phyloP scores from a whole-genome alignment of 1,139 yeast species.

The Petasospora fabianii region DNA sequence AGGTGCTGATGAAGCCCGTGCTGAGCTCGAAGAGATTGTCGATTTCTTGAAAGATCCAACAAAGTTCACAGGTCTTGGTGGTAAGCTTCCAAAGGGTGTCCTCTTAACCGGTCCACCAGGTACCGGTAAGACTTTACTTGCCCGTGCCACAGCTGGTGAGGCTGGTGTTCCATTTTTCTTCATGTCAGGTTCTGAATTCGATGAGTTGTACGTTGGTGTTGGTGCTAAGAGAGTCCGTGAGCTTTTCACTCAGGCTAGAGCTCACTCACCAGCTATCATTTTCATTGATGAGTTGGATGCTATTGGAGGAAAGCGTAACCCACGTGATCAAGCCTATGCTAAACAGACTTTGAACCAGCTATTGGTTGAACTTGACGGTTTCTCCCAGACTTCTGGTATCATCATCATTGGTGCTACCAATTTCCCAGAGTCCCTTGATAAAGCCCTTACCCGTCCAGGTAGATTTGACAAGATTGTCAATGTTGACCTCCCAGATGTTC shows the following conservation, averaged over 20 bases:
- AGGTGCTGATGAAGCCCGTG: slow-evolving; percentile 98
- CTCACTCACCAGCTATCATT: slow-evolving; percentile 94
- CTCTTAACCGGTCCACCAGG: slow-evolving; percentile 98
- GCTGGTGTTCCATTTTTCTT: slow-evolving; percentile 98
- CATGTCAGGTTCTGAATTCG: slow-evolving; percentile 98
- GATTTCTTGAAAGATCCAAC: slow-evolving; percentile 95
- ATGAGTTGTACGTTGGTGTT: slow-evolving; percentile 96
- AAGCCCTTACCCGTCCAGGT: slow-evolving; percentile 97
- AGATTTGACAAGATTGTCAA: slow-evolving; percentile 94
- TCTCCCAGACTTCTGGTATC: slow-evolving; percentile 87
- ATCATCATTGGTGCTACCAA: slow-evolving; percentile 97
- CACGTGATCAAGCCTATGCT: slow-evolving; percentile 96
- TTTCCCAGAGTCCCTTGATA: slow-evolving; percentile 94
- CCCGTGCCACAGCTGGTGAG: slow-evolving; percentile 98
- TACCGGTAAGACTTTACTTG: slow-evolving; percentile 95
- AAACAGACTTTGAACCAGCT: slow-evolving; percentile 95
- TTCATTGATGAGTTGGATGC: slow-evolving; percentile 98
- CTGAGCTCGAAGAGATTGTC: slow-evolving; percentile 94
- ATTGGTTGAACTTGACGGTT: slow-evolving; percentile 94
- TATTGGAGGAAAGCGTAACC: slow-evolving; percentile 95
- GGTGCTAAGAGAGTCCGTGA: slow-evolving; percentile 98
- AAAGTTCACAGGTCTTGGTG: slow-evolving; percentile 94
- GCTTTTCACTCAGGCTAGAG: slow-evolving; percentile 86
- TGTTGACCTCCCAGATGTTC: slow-evolving; percentile 95
- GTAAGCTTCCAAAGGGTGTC: slow-evolving; percentile 96